A percentile compares a stretch with the other conserved stretches of the same genome.
Conservation (phyloP, 164 flowering plant species). For the Aristolochia fimbriata region DNA sequence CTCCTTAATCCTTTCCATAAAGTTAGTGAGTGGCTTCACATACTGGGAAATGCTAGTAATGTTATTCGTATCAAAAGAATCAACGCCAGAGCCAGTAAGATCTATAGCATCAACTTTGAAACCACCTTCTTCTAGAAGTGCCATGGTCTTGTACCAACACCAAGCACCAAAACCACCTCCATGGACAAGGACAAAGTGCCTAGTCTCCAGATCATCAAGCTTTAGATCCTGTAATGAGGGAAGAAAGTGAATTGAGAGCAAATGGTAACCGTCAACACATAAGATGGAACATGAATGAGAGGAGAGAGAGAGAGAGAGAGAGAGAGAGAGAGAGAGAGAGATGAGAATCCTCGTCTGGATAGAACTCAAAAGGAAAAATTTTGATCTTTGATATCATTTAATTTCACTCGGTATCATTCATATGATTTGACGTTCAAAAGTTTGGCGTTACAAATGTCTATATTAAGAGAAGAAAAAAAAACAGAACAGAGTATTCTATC, state of each 20-base stretch:
- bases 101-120: conserved; percentile 80
- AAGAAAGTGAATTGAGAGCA: neutral
- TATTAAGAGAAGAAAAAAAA: no score
- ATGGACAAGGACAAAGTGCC: conserved; percentile 86
- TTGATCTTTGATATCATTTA: no score
- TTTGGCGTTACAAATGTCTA: no score
- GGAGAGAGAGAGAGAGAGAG: neutral
- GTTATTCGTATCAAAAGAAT: conserved; percentile 62
- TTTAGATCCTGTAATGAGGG: conserved; percentile 46
- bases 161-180: conserved; percentile 99
- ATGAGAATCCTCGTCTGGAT: neutral
- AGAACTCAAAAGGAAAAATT: no score
- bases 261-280: neutral
- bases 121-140: conserved; percentile 80
- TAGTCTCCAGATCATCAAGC: conserved; percentile 60
- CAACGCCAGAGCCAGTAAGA: conserved; percentile 83
- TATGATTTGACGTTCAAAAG: no score
- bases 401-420: no score
- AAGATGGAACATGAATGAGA: neutral
- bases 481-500: no score
- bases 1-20: conserved; percentile 57
- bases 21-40: conserved; percentile 66
- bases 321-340: neutral
- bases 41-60: conserved; percentile 76
- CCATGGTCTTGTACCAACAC: conserved; percentile 98